Evolutionary conservation across 345 rosid genomes (phyloP), one percentile per base, ranked within the genome.

Genomic region (Odontarrhena argentea): DNA sequence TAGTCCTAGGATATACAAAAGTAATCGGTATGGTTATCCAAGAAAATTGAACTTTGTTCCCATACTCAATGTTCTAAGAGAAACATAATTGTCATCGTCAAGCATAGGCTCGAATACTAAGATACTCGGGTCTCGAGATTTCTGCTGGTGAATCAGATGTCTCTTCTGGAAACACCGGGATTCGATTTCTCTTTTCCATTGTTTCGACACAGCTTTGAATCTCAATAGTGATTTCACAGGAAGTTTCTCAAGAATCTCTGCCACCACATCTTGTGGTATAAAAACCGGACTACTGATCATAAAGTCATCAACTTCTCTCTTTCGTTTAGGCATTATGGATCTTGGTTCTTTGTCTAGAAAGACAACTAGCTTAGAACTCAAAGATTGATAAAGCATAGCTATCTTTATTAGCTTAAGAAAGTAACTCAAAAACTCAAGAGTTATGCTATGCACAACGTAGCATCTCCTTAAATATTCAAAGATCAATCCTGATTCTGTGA

Each of bases 211-310:
- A 5, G 41, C 40, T 60, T 6, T 60, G 12, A 60, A 60, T 13
- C 52, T 60, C 38, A 42, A 7, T 9, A 59, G n/a, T 25, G 50
- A 42, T 42, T 59, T 41, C 37, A 59, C 50, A 12, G 38, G 13
- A 60, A 60, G 64, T 60, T 43, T 60, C 40, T 60, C 64, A 8
- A 60, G 40, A 43, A 60, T 43, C 24, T 59, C 9, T n/a, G 13
- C 50, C 38, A 18, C 49, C 36, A 41, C 51, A 43, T 59, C 64
- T 13, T 58, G 63, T 1, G 47, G 48, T 57, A 57, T 57, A 40
- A 57, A 10, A 11, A 10, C 8, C n/a, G 7, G 24, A 35, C n/a
- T 13, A 34, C 22, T 18, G 22, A 2, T 54, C 1, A 36, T 36
- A 2, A 11, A 6, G 28, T 36, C 7, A 36, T 6, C 40, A 36